Evolutionary conservation across 2,329 filamentous ascomycete species (phyloP), one percentile per base, ranked within the genome.

Genomic region (Diaporthe sp.): DNA sequence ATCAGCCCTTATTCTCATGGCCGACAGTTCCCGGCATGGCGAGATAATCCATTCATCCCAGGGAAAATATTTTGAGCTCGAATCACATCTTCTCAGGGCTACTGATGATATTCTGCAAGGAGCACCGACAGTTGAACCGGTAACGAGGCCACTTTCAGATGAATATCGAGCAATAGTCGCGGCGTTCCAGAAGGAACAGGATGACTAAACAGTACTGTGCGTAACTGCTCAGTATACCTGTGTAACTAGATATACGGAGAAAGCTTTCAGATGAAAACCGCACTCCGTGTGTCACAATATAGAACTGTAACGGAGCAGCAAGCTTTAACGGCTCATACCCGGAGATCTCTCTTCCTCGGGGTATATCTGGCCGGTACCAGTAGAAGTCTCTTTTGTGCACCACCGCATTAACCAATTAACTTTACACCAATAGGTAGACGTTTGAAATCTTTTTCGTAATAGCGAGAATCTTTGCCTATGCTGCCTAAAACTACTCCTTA

Each of bases 41-140:
- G 31, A 68, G 22, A 25, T 68, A 12, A 68, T 68, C 8, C 31
- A 68, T 28, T 68, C 65, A 6, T 53, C 46, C 2, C 46, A 68
- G 46, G 65, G 65, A 19, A 68, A 68, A 28, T 53, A 53, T 28
- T 68, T 53, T 37, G 65, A 68, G 31, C 65, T 68, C 6, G 65
- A 68, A 28, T 68, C 65, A 1, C 65, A 68, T 39, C 46, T 68
- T 34, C 65, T 68, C 46, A 39, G 22, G 9, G 65, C 46, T 4
- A 28, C 65, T 2, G 0, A 68, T 39, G 31, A 68, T 53, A 53
- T 68, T 68, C 13, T 68, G 31, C 65, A 28, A 42, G 8, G 19
- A 7, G 22, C 22, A 39, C 65, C 65, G 13, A 25, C 65, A 19
- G 65, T 39, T 28, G 65, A 68, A 12, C 65, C 31, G 13, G 13